phyloP scores from a whole-genome alignment of 2,329 filamentous ascomycete genomes.

The Botrytis galanthina region DNA sequence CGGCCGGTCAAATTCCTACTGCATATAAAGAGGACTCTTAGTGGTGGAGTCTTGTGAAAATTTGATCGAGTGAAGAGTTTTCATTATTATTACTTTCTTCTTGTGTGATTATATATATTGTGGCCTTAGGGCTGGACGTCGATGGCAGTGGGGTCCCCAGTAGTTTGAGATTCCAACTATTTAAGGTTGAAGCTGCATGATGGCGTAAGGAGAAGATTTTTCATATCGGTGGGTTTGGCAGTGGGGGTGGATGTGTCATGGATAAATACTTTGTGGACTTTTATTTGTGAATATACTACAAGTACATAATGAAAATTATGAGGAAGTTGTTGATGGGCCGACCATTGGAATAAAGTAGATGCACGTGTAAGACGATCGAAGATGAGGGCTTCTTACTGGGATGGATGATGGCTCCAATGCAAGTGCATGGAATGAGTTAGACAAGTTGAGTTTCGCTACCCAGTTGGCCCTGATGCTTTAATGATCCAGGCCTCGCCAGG shows the following conservation, averaged over 20 bases:
- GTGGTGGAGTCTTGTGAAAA: neutral
- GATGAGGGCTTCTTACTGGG: neutral
- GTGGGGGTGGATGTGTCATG: constrained; percentile 2
- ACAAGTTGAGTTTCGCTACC: neutral
- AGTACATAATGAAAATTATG: neutral
- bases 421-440: neutral
- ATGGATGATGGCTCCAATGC: neutral
- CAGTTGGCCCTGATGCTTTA: neutral
- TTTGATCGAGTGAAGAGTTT: neutral
- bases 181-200: constrained; percentile 1
- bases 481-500: neutral
- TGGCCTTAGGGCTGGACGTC: neutral
- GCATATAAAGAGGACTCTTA: neutral
- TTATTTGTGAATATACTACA: neutral
- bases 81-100: neutral
- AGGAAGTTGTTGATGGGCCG: neutral
- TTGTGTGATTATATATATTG: neutral
- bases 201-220: neutral
- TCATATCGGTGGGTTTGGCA: neutral
- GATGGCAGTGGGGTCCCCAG: neutral
- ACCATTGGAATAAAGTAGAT: neutral
- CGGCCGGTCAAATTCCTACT: neutral
- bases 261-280: neutral
- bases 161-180: neutral
- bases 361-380: neutral